Base-by-base conservation (phyloP, 495 filamentous ascomycete species). In the Trichoderma erinaceum region DNA sequence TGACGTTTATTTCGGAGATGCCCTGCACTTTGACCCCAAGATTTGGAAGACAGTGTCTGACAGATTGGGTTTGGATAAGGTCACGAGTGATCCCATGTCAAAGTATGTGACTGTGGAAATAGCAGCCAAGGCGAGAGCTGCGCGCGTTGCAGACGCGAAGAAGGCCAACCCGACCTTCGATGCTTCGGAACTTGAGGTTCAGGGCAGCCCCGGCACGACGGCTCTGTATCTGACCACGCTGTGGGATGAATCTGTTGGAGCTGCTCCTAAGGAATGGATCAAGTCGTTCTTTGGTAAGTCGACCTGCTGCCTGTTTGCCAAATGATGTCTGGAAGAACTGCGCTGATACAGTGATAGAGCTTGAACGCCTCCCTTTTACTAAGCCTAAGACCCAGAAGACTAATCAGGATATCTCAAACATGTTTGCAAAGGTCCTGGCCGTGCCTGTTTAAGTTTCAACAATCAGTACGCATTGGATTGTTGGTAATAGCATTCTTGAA, bases 141-240 rank as follows among this genome's bases (percentile, higher is more conserved):
- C 65, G 12, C 65, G 70, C 21, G 25, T 71, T 4, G 32, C 52
- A 23, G 61, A 63, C n/a, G 74, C 74, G 7, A 73, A 61, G 64
- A 52, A 63, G n/a, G 32, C 41, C 50, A 77, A 77, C 41, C 68
- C 65, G 1, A 29, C 25, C 1, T 71, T 71, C 65, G 69, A 71
- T 58, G 68, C 69, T 29, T 72, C 73, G 8, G 16, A 15, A 3
- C 32, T 5, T 5, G 65, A 65, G 29, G 4, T 56, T 4, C 12
- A 52, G 68, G 27, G 27, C 56, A 69, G 68, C 44, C 61, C 29
- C 12, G 66, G 67, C 16, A 66, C 69, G 56, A 56, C 70, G 15
- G 70, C 70, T n/a, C 41, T 69, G 15, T 71, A 69, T 35, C 61
- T 71, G 63, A 35, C 41, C 21, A 68, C 69, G 18, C 64, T 69